Conservation (phyloP, 2,329 filamentous ascomycete genomes). For the Cytospora piceicola region DNA sequence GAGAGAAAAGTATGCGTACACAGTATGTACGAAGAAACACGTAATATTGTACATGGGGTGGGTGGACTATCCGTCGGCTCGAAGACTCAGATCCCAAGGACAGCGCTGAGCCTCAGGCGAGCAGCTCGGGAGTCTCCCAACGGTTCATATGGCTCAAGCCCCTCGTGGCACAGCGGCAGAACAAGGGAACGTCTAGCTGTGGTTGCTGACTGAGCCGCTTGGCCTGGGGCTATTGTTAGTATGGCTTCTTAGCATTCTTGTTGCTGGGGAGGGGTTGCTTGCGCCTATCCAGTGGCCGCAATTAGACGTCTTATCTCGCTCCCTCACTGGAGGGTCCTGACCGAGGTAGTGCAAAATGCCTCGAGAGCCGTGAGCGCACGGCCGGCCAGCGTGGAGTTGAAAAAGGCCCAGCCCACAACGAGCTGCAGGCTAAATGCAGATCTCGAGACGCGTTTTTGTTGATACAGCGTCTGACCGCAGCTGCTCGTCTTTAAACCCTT, state of each 20-base stretch:
- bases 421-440: conserved; percentile 10
- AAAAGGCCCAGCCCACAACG: conserved; percentile 6
- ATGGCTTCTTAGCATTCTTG: not conserved
- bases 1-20: not conserved
- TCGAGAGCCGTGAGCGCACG: conserved; percentile 14
- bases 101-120: not conserved
- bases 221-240: not conserved
- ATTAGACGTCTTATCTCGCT: not conserved
- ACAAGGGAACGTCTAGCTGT: not conserved
- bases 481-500: not conserved
- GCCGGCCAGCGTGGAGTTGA: not conserved
- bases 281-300: no score
- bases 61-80: not conserved
- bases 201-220: not conserved
- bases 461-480: conserved; percentile 16
- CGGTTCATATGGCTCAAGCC: not conserved
- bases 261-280: not conserved
- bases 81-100: not conserved
- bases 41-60: not conserved
- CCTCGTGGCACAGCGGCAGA: not conserved
- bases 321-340: not conserved
- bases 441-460: conserved; percentile 4
- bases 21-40: not conserved
- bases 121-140: not conserved
- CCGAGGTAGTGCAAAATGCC: not conserved